A percentile compares a stretch with the other conserved stretches of the same genome.
Evolutionary conservation across 306 rosid genomes (phyloP).

Genomic region (Alnus glutinosa): DNA sequence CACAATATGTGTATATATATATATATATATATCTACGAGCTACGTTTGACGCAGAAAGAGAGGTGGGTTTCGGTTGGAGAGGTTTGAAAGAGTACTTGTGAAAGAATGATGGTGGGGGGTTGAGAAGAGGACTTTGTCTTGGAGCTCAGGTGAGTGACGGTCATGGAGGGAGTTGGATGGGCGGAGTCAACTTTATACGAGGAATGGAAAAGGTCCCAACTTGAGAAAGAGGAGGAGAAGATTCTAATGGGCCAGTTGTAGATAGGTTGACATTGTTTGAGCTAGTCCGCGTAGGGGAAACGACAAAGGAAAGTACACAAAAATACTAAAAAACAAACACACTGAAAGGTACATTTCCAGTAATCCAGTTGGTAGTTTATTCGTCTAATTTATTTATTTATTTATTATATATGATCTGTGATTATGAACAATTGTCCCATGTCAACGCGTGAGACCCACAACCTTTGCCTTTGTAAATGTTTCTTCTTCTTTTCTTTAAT

Average conservation of each 20-base stretch:
- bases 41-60: too few species aligned
- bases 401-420: neutral
- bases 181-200: neutral
- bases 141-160: neutral
- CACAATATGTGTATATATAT: neutral
- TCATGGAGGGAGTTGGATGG: neutral
- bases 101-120: neutral
- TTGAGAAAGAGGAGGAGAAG: neutral
- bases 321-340: neutral
- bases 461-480: neutral
- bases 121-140: neutral
- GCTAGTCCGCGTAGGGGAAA: slow-evolving; percentile 23
- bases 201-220: slow-evolving; percentile 1
- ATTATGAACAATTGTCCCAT: neutral
- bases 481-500: too few species aligned
- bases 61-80: neutral
- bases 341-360: slow-evolving; percentile 5
- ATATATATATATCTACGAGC: too few species aligned
- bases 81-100: neutral
- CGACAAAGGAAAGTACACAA: neutral
- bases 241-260: slow-evolving; percentile 26
- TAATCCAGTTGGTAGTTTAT: neutral
- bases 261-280: slow-evolving; percentile 22
- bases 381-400: too few species aligned
- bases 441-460: slow-evolving; percentile 16